Base-by-base conservation (phyloP, 1,139 yeast genomes). In the Candida anutae region DNA sequence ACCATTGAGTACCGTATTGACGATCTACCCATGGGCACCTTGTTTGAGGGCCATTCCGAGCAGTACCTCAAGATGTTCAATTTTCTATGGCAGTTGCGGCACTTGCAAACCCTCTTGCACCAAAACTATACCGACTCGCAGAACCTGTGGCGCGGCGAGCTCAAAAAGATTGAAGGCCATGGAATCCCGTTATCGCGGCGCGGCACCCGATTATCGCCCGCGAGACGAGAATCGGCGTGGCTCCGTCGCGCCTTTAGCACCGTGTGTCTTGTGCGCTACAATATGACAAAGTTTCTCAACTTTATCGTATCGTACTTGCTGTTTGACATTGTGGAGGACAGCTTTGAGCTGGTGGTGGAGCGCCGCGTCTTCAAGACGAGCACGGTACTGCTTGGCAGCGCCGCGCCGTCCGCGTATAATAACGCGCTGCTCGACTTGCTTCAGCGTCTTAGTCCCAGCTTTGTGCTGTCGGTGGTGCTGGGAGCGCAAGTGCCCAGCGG, bases 31-130 rank as follows among this genome's bases (percentile, higher is more conserved):
- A 63, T 80, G 13, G 58, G 62, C 16, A 33, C 45, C 1, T 28
- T 48, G 8, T 29, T 48, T 18, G 59, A 62, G 16, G 45, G 53
- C 10, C 47, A 50, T 12, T 55, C 55, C 26, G 50, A 73, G 4
- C 85, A 79, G 38, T 90, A 90, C 47, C 61, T 85, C 30, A 72
- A 83, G 42, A 72, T 88, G 41, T 90, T 90, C 57, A 84, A 87
- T 45, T 84, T 87, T 45, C 52, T 90, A 22, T 84, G 96, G 88
- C 73, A 79, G 37, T 56, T 88, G 24, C 72, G 77, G 37, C 77
- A 84, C 36, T 69, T 79, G 17, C 69, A 70, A 19, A 64, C 55
- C 42, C 56, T 74, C 31, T 58, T 80, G 35, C 62, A 68, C 33
- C 47, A 62, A 8, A 67, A 59, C 39, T 58, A 53, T 24, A 36